Evolutionary conservation across 2,329 filamentous ascomycete genomes (phyloP).

Genomic region (Clarireedia paspali): DNA sequence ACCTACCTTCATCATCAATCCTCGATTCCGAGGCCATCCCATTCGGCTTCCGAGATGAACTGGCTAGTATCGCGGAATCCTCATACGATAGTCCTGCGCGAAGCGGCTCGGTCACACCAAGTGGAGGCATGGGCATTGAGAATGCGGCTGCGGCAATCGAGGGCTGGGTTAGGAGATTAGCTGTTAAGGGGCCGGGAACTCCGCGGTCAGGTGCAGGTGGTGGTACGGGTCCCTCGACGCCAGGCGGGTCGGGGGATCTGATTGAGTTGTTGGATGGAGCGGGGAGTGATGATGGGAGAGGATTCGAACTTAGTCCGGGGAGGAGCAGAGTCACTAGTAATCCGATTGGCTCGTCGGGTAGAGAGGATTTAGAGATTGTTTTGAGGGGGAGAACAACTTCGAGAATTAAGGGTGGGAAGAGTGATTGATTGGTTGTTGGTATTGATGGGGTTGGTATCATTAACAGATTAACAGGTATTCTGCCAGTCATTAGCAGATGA

Average conservation of each 20-base stretch:
- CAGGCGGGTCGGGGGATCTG: constrained; percentile 49
- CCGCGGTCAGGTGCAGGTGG: constrained; percentile 26
- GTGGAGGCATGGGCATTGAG: constrained; percentile 52
- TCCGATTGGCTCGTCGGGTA: neutral
- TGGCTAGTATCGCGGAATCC: constrained; percentile 38
- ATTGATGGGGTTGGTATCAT: no score
- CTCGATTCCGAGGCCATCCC: constrained; percentile 53
- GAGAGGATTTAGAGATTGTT: constrained; percentile 12
- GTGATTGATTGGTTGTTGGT: constrained; percentile 9
- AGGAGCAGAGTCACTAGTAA: neutral
- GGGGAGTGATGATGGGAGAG: constrained; percentile 45
- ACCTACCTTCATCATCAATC: constrained; percentile 57
- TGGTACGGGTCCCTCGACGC: constrained; percentile 22
- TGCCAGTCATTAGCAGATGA: no score
- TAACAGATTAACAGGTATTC: no score
- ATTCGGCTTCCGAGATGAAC: constrained; percentile 39
- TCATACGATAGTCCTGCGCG: constrained; percentile 8
- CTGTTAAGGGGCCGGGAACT: constrained; percentile 52
- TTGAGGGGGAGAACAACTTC: constrained; percentile 11
- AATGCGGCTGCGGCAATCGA: constrained; percentile 83
- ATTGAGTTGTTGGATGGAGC: constrained; percentile 64
- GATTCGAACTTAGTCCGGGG: constrained; percentile 23
- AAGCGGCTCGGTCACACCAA: constrained; percentile 32
- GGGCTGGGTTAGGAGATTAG: constrained; percentile 81
- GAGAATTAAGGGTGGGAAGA: constrained; percentile 20